Conservation (phyloP, 176 grass and related monocot species). For the Bolboschoenus planiculmis region DNA sequence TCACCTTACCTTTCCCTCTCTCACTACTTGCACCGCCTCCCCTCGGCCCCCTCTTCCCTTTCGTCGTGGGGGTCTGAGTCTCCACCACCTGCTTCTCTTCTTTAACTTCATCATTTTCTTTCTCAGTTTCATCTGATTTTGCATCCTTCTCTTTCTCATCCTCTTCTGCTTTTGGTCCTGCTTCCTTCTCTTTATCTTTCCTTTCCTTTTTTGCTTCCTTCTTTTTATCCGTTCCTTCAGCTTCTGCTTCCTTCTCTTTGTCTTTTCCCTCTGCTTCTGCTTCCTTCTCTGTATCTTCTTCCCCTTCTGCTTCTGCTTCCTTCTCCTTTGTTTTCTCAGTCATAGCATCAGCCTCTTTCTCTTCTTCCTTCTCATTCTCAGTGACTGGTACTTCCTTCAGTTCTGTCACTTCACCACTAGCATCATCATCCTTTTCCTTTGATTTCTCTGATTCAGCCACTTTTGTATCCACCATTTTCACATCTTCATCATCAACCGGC, state of each 20-base stretch:
- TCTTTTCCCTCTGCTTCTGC: background rate
- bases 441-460: background rate
- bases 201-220: background rate
- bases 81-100: background rate
- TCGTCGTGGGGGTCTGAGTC: background rate
- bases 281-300: background rate
- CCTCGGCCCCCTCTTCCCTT: conserved; percentile 20
- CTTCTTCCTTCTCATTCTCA: conserved; percentile 11
- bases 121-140: conserved; percentile 16
- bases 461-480: background rate
- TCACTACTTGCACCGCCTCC: conserved; percentile 1
- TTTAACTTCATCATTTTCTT: conserved; percentile 7
- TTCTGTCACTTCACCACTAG: background rate
- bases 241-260: background rate
- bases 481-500: background rate
- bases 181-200: background rate
- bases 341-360: background rate
- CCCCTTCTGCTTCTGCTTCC: background rate
- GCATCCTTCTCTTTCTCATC: background rate
- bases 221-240: background rate
- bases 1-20: conserved; percentile 19
- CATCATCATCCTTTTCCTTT: background rate
- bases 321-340: background rate
- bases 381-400: background rate
- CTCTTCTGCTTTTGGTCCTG: background rate